Evolutionary conservation across 2,329 filamentous ascomycete species (phyloP), one percentile per base, ranked within the genome.

Genomic region (Claviceps humidiphila): DNA sequence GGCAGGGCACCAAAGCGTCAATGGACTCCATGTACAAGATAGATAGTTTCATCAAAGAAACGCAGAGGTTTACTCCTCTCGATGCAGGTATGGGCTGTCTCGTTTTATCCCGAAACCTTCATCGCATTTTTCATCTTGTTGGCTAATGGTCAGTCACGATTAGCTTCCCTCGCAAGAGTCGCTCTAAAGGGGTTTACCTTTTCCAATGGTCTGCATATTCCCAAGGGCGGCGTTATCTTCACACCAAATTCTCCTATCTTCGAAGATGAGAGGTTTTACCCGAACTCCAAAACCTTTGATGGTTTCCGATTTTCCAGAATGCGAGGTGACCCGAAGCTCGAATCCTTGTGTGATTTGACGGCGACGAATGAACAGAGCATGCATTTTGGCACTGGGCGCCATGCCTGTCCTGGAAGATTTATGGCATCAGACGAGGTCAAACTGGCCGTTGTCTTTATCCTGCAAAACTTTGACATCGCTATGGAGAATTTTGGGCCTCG

Each of bases 31-130:
- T 57, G 51, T 17, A 53, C 43, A 56, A 56, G 47, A 42, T 57
- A n/a, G 56, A 57, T 22, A 57, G 56, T 38, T 56, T 57, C 43
- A 57, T 57, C 51, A 57, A 57, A 39, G 56, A 57, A 26, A 57
- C 54, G n/a, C 55, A 57, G 39, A 47, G 55, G 22, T 51, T 37
- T 14, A 57, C 55, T 43, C 54, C 54, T 6, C 55, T 57, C 5
- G 55, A 57, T 16, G 53, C 54, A 49, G 51, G 55, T 57, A 54
- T 40, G 20, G 4, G 1, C 17, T 13, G 5, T 34, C 30, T 4
- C 1, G 30, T 11, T 34, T 2, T 34, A 34, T 34, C 30, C 30
- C 1, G 30, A 34, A 34, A 1, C 30, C 30, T 30, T 30, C 30
- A 11, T 34, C 9, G 0, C 30, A 34, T 34, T 34, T 34, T 8